These are phyloP conservation scores for Globisporangium nagaii DNA, from an alignment of 352 stramenopile species.

Conservation along the genomic window DNA sequence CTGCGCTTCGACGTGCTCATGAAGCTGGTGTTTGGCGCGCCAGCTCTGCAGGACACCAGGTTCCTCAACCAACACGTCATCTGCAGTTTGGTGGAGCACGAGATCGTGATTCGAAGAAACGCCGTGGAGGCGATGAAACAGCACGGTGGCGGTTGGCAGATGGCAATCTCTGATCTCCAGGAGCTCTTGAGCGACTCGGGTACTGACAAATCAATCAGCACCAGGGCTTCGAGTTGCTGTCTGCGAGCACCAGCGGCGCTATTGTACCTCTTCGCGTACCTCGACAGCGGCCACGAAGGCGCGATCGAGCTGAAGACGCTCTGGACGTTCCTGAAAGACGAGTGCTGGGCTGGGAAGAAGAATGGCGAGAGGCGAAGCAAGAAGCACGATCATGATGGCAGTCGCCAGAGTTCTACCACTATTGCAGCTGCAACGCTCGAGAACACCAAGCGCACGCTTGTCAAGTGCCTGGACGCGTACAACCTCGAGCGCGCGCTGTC, in stretches of 20 bases:
- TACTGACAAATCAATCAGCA: background rate
- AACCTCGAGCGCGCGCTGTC: constrained; percentile 21
- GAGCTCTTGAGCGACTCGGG: constrained; percentile 7
- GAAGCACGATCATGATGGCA: too few relatives aligned
- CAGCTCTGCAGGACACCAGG: constrained; percentile 19
- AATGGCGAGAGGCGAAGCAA: background rate
- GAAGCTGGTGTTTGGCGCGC: constrained; percentile 38
- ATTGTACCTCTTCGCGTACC: constrained; percentile 31
- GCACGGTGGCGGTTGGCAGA: constrained; percentile 7
- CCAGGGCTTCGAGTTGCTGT: too few relatives aligned
- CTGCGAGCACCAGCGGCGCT: too few relatives aligned
- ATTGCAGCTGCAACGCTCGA: background rate
- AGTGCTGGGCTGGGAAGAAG: constrained; percentile 17
- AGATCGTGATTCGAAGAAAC: constrained; percentile 7
- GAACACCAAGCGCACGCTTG: constrained; percentile 10
- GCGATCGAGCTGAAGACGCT: constrained; percentile 20
- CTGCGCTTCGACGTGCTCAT: constrained; percentile 55
- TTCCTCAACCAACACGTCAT: constrained; percentile 11
- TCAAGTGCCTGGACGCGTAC: constrained; percentile 17
- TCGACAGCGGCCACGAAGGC: constrained; percentile 19
- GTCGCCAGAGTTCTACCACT: too few relatives aligned
- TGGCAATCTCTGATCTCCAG: constrained; percentile 14
- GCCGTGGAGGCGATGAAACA: constrained; percentile 13
- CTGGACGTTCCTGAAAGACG: constrained; percentile 17
- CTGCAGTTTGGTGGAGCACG: constrained; percentile 16